phyloP scores from a whole-genome alignment of 768 basidiomycete species.

The Pleurotus pulmonarius region DNA sequence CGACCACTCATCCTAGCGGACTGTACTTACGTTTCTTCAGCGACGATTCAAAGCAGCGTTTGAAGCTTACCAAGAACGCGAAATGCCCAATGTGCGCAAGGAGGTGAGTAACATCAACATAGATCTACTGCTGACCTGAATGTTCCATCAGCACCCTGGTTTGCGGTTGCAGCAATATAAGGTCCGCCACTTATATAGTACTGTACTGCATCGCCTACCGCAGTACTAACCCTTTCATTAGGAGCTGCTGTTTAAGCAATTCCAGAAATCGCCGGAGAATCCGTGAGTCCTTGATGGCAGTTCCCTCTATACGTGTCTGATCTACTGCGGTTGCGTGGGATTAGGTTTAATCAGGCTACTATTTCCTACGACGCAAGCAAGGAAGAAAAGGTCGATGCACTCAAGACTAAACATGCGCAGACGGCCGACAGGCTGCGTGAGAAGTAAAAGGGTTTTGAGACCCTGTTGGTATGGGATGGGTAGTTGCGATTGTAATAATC shows the following conservation, averaged over 20 bases:
- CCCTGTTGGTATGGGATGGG: too few species aligned
- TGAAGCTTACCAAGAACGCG: conserved; percentile 85
- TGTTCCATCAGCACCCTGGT: conserved; percentile 67
- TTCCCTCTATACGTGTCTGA: neutral
- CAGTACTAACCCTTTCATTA: conserved; percentile 22
- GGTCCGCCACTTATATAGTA: conserved; percentile 30
- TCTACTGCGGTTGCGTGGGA: neutral
- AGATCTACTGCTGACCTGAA: conserved; percentile 11
- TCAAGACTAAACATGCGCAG: conserved; percentile 63
- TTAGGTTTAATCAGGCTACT: conserved; percentile 79
- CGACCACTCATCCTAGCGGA: conserved; percentile 1
- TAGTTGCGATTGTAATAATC: too few species aligned
- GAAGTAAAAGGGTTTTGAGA: conserved; percentile 6
- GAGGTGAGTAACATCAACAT: conserved; percentile 48
- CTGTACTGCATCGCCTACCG: neutral
- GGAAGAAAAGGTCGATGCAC: conserved; percentile 77
- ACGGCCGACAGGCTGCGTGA: conserved; percentile 66
- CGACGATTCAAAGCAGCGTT: conserved; percentile 92
- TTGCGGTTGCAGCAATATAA: conserved; percentile 89
- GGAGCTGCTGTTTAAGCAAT: conserved; percentile 89
- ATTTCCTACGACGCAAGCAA: conserved; percentile 84
- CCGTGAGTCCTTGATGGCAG: conserved; percentile 52
- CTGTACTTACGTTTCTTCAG: conserved; percentile 34
- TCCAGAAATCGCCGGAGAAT: conserved; percentile 95
- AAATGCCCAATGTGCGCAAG: conserved; percentile 70